Percentiles rank a stretch among this genome's conserved stretches.
These are phyloP conservation scores for Filobasidium wieringae DNA, from an alignment of 768 basidiomycete species.

Conservation along the genomic window DNA sequence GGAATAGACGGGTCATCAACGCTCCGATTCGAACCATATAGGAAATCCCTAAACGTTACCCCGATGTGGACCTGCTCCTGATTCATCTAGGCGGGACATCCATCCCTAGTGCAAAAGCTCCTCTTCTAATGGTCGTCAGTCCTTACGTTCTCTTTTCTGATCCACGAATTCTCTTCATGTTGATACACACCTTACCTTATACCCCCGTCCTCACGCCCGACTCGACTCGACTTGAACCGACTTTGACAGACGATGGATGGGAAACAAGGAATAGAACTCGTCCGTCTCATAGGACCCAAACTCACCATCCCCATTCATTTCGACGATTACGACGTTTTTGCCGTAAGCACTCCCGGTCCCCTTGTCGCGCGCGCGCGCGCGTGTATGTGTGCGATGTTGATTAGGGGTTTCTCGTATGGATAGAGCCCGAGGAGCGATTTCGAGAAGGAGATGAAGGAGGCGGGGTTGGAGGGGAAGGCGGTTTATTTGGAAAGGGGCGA, in stretches of 20 bases:
- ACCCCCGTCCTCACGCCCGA: neutral
- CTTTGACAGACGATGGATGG: conserved; percentile 35
- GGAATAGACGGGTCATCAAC: neutral
- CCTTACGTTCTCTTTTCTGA: too few relatives aligned
- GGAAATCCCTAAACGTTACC: conserved; percentile 35
- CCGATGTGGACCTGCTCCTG: conserved; percentile 35
- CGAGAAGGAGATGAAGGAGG: conserved; percentile 29
- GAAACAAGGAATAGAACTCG: conserved; percentile 33
- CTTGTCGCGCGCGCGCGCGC: neutral
- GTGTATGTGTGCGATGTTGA: too few relatives aligned
- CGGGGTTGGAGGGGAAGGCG: conserved; percentile 31
- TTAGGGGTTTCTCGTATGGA: too few relatives aligned
- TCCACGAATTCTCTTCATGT: too few relatives aligned
- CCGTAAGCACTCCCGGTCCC: conserved; percentile 6
- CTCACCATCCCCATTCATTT: conserved; percentile 37
- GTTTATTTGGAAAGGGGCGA: conserved; percentile 36
- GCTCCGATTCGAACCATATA: neutral
- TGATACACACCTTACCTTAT: too few relatives aligned
- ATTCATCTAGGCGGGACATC: conserved; percentile 39
- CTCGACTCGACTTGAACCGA: neutral
- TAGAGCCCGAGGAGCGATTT: conserved; percentile 32
- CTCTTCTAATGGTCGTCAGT: conserved; percentile 24
- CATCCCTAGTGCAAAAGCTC: conserved; percentile 28
- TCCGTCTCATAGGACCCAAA: conserved; percentile 36
- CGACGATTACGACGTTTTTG: conserved; percentile 36